These are phyloP conservation scores for Crithidia sp. DNA, from an alignment of 208 protist genomes.

Conservation along the genomic window DNA sequence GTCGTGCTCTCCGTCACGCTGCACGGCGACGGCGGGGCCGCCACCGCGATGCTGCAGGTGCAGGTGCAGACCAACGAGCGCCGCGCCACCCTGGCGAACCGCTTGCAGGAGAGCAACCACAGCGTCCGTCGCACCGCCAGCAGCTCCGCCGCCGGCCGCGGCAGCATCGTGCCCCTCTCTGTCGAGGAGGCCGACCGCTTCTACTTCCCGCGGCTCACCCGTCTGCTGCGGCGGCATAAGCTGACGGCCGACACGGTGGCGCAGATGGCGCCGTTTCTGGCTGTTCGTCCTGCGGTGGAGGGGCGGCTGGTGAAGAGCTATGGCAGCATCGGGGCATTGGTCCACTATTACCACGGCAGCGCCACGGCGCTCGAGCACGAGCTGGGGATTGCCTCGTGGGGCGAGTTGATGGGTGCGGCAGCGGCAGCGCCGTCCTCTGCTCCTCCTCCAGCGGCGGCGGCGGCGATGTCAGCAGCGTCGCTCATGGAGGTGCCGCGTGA, in stretches of 20 bases:
- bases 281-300: constrained; percentile 29
- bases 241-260: constrained; percentile 43
- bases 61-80: constrained; percentile 79
- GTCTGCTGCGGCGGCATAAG: constrained; percentile 36
- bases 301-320: constrained; percentile 48
- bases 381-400: constrained; percentile 47
- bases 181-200: constrained; percentile 31
- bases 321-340: constrained; percentile 45
- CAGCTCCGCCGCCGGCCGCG: constrained; percentile 20
- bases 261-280: constrained; percentile 49
- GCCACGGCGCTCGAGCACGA: constrained; percentile 58
- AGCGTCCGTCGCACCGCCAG: constrained; percentile 20
- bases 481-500: too few relatives aligned
- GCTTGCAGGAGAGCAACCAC: constrained; percentile 43
- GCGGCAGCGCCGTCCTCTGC: neutral
- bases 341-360: constrained; percentile 82
- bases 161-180: constrained; percentile 18
- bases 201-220: constrained; percentile 54
- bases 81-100: constrained; percentile 42
- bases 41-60: constrained; percentile 61
- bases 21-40: constrained; percentile 37
- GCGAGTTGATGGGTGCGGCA: constrained; percentile 13
- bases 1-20: constrained; percentile 39
- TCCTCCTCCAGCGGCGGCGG: too few relatives aligned
- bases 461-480: too few relatives aligned